Percentiles rank a stretch among this genome's conserved stretches.
Evolutionary conservation across 2,329 filamentous ascomycete species (phyloP).

Genomic region (Colletotrichum phormii): DNA sequence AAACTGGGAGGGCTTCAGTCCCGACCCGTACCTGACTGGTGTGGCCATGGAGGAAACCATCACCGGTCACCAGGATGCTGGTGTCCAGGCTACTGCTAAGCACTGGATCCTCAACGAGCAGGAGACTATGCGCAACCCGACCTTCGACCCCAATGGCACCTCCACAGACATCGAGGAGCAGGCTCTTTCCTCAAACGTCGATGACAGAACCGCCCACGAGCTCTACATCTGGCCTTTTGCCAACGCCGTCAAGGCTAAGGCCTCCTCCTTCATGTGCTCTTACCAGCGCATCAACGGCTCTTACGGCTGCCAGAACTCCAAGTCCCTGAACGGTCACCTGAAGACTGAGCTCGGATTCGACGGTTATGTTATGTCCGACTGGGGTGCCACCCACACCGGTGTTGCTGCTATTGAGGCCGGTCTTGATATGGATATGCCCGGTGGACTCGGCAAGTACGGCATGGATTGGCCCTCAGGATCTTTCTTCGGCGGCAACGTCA

Average conservation of each 20-base stretch:
- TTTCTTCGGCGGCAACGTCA: constrained; percentile 59
- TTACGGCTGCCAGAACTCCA: constrained; percentile 62
- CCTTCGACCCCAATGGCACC: constrained; percentile 41
- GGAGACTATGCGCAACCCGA: constrained; percentile 47
- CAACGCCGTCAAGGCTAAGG: constrained; percentile 46
- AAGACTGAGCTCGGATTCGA: constrained; percentile 63
- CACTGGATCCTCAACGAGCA: constrained; percentile 53
- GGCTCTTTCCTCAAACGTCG: constrained; percentile 58
- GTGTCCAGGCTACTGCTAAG: constrained; percentile 53
- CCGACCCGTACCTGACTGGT: constrained; percentile 76
- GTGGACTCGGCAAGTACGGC: constrained; percentile 49
- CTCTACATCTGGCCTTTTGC: constrained; percentile 51
- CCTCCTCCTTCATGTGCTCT: constrained; percentile 55
- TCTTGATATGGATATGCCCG: constrained; percentile 64
- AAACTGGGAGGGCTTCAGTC: constrained; percentile 74
- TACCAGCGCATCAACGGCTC: constrained; percentile 60
- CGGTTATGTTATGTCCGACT: constrained; percentile 58
- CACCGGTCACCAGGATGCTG: constrained; percentile 48
- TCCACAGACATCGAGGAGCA: constrained; percentile 42
- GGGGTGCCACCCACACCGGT: constrained; percentile 50
- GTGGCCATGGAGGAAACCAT: constrained; percentile 54
- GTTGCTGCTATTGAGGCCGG: constrained; percentile 57
- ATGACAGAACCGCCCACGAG: constrained; percentile 71
- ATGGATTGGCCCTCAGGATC: constrained; percentile 46
- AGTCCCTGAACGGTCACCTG: constrained; percentile 60